Evolutionary conservation across 1,284 basidiomycete species (phyloP).

Genomic region (Austroboletus novae-zelandiae): DNA sequence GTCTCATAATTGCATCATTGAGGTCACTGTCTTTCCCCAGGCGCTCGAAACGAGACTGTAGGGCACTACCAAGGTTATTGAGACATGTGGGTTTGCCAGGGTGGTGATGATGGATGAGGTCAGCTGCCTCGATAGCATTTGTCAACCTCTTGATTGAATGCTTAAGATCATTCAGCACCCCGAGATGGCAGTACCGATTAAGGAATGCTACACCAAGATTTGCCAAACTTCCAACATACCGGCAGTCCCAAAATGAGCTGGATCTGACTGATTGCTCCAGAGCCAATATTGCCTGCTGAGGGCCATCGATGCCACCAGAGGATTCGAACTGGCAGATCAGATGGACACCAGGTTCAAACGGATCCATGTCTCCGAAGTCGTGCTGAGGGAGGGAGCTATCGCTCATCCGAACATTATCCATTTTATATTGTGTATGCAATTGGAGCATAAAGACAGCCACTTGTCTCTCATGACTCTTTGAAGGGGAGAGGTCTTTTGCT

Average conservation of each 20-base stretch:
- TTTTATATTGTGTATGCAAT: not conserved
- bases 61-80: no score
- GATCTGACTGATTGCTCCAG: not conserved
- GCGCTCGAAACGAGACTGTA: no score
- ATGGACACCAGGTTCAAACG: not conserved
- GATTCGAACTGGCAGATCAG: not conserved
- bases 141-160: not conserved
- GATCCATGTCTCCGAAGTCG: not conserved
- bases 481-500: not conserved
- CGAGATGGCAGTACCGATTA: not conserved
- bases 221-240: not conserved
- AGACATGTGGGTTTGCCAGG: no score
- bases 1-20: no score
- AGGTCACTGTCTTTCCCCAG: not conserved
- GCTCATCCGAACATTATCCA: no score
- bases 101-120: no score
- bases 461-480: not conserved
- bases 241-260: not conserved
- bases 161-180: no score
- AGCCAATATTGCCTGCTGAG: not conserved
- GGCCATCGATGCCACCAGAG: not conserved
- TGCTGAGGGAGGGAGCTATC: not conserved
- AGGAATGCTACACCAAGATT: not conserved
- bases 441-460: not conserved
- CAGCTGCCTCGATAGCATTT: no score